Evolutionary conservation across 2,329 filamentous ascomycete genomes (phyloP).

Genomic region (Didymella pinodella): DNA sequence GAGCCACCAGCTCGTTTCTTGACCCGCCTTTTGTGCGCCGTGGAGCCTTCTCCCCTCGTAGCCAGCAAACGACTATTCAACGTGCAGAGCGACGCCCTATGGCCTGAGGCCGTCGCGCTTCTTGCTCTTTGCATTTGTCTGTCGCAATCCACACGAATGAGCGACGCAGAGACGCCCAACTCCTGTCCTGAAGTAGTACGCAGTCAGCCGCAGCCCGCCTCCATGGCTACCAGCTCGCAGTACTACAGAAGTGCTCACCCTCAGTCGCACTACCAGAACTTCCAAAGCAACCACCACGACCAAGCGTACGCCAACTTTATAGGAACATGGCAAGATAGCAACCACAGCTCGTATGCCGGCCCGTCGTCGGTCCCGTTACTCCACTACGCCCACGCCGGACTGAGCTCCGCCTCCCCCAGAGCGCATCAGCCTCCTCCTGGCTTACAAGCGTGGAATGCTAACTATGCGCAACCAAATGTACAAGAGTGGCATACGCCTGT

Average conservation of each 20-base stretch:
- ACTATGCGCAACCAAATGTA: constrained; percentile 27
- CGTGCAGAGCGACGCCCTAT: constrained; percentile 29
- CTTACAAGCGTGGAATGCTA: constrained; percentile 31
- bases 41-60: constrained; percentile 30
- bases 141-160: constrained; percentile 31
- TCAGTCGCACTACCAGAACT: constrained; percentile 40
- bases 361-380: constrained; percentile 33
- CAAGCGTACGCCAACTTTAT: constrained; percentile 28
- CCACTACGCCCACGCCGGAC: constrained; percentile 37
- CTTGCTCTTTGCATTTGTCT: constrained; percentile 30
- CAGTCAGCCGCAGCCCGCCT: constrained; percentile 35
- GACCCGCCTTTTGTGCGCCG: constrained; percentile 32
- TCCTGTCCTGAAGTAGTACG: constrained; percentile 32
- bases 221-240: constrained; percentile 43
- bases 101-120: constrained; percentile 32
- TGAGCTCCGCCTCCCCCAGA: constrained; percentile 34
- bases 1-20: constrained; percentile 31
- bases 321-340: constrained; percentile 36
- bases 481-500: constrained; percentile 32
- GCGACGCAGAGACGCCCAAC: constrained; percentile 28
- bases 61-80: constrained; percentile 29
- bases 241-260: constrained; percentile 41
- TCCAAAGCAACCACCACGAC: constrained; percentile 32
- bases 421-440: constrained; percentile 23
- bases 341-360: constrained; percentile 36